Conservation (phyloP, 306 rosid genomes). For the Lathyrus oleraceus region DNA sequence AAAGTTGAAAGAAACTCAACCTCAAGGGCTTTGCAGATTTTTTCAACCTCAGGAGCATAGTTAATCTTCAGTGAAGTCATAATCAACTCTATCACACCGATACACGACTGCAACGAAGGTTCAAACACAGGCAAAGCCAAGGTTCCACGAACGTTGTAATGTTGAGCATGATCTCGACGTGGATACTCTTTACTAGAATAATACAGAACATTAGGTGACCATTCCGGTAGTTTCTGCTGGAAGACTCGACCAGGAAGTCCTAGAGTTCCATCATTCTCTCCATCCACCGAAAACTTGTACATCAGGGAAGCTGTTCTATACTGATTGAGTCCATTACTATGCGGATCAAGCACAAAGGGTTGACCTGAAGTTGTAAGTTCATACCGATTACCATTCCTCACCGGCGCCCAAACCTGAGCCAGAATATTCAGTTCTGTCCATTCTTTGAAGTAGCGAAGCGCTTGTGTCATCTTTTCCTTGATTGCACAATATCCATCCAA, state of each 20-base stretch:
- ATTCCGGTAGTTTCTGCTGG: constrained; percentile 77
- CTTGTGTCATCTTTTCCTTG: constrained; percentile 90
- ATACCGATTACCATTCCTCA: constrained; percentile 53
- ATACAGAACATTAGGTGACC: constrained; percentile 94
- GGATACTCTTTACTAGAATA: constrained; percentile 84
- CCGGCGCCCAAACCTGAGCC: constrained; percentile 97
- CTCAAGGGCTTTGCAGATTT: constrained; percentile 96
- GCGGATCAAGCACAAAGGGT: constrained; percentile 79
- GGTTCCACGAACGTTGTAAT: constrained; percentile 83
- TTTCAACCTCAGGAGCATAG: constrained; percentile 88
- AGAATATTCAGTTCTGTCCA: constrained; percentile 73
- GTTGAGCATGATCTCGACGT: constrained; percentile 78
- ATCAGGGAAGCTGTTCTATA: constrained; percentile 68
- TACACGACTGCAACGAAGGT: constrained; percentile 69
- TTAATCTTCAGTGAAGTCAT: constrained; percentile 83
- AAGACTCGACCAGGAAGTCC: constrained; percentile 96
- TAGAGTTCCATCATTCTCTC: constrained; percentile 57
- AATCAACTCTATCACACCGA: constrained; percentile 89
- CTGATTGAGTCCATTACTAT: constrained; percentile 73
- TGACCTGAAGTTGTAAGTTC: constrained; percentile 89
- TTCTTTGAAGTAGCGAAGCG: constrained; percentile 79
- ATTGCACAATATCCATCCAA: constrained; percentile 56
- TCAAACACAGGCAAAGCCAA: constrained; percentile 94
- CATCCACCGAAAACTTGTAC: constrained; percentile 70
- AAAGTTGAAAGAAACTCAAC: constrained; percentile 51